phyloP scores from a whole-genome alignment of 2,329 filamentous ascomycete genomes.

The Fusarium virguliforme region DNA sequence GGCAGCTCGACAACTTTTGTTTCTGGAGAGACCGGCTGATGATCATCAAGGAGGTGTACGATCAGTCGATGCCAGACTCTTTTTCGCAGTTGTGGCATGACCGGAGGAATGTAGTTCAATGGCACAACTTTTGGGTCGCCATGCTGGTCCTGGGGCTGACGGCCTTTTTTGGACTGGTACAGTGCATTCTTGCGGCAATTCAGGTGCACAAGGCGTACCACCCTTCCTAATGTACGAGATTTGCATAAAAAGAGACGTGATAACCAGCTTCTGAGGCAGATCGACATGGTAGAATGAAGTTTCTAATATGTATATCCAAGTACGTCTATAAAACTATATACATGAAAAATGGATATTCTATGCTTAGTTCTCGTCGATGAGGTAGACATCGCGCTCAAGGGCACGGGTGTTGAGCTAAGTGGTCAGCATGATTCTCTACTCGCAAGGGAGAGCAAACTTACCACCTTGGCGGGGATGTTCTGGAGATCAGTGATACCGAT shows the following conservation, averaged over 20 bases:
- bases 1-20: not conserved
- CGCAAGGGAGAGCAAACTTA: slow-evolving; percentile 16
- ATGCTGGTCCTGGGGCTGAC: not conserved
- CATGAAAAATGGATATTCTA: not conserved
- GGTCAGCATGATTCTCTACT: slow-evolving; percentile 11
- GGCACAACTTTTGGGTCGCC: slow-evolving; percentile 6
- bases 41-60: not conserved
- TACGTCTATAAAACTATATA: slow-evolving; percentile 10
- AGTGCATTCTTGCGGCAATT: not conserved
- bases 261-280: too few species aligned
- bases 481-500: slow-evolving; percentile 52
- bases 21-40: not conserved
- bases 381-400: slow-evolving; percentile 48
- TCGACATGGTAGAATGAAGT: too few species aligned
- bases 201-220: slow-evolving; percentile 1
- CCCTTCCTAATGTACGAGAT: not conserved
- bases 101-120: not conserved
- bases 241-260: too few species aligned
- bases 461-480: slow-evolving; percentile 45
- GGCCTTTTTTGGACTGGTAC: not conserved
- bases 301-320: not conserved
- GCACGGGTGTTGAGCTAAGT: slow-evolving; percentile 48
- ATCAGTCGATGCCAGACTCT: not conserved
- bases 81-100: not conserved
- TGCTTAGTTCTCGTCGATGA: slow-evolving; percentile 40